Conservation (phyloP, 2,329 filamentous ascomycete species). For the Colletotrichum musicola region DNA sequence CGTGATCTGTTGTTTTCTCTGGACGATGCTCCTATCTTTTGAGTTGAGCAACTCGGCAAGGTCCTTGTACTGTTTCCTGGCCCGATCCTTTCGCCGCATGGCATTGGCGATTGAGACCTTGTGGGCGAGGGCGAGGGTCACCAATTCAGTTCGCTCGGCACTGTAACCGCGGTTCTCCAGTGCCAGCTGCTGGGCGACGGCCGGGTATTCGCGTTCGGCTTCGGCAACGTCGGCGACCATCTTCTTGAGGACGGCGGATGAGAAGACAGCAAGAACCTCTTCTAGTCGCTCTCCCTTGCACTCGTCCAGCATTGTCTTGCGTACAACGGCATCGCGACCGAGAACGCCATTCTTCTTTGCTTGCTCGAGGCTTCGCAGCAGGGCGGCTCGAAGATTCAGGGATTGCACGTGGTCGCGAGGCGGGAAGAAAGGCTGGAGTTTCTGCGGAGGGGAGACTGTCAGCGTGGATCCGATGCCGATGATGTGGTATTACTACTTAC, state of each 20-base stretch:
- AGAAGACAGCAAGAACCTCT: slow-evolving; percentile 87
- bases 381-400: slow-evolving; percentile 85
- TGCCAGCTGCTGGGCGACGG: slow-evolving; percentile 67
- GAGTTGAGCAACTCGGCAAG: slow-evolving; percentile 74
- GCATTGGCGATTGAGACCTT: slow-evolving; percentile 72
- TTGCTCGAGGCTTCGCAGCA: slow-evolving; percentile 84
- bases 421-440: slow-evolving; percentile 91
- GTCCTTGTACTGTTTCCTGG: slow-evolving; percentile 69
- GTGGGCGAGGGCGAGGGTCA: slow-evolving; percentile 80
- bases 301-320: slow-evolving; percentile 97
- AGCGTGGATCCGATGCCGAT: not conserved
- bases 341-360: slow-evolving; percentile 89
- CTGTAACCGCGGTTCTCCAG: slow-evolving; percentile 70
- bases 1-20: slow-evolving; percentile 63
- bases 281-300: slow-evolving; percentile 93
- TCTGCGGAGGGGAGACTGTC: slow-evolving; percentile 61
- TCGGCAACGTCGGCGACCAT: slow-evolving; percentile 61
- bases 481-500: slow-evolving; percentile 59
- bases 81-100: slow-evolving; percentile 70
- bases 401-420: slow-evolving; percentile 92
- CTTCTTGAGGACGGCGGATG: slow-evolving; percentile 83
- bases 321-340: slow-evolving; percentile 81
- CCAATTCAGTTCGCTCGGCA: slow-evolving; percentile 66
- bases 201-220: slow-evolving; percentile 55
- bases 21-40: slow-evolving; percentile 71